Percentiles rank a stretch among this genome's conserved stretches.
Evolutionary conservation across 345 rosid species (phyloP).

Genomic region (Hirschfeldia incana): DNA sequence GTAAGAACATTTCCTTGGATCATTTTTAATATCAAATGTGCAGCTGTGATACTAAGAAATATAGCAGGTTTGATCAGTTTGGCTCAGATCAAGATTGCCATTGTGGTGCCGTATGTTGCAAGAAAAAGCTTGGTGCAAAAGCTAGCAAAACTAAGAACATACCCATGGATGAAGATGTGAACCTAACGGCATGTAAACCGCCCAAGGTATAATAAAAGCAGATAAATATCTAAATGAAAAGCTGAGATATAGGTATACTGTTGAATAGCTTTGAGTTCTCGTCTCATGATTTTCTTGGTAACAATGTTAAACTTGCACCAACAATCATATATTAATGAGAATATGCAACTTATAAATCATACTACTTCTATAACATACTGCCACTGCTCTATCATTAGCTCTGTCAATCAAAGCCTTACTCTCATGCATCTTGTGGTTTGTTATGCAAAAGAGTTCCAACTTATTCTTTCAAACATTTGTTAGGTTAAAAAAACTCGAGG

Average conservation of each 20-base stretch:
- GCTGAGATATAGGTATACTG: neutral
- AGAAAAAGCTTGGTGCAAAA: constrained; percentile 80
- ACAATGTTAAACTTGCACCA: neutral
- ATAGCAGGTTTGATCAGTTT: constrained; percentile 94
- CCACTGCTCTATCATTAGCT: no score
- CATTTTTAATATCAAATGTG: neutral
- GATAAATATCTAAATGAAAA: neutral
- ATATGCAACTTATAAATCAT: neutral
- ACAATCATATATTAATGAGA: neutral
- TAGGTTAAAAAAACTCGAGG: neutral
- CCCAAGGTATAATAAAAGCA: neutral
- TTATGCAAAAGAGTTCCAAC: neutral
- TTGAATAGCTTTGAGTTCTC: neutral
- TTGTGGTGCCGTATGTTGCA: constrained; percentile 77
- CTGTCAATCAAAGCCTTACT: neutral
- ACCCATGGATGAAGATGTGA: constrained; percentile 19
- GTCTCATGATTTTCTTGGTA: neutral
- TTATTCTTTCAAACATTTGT: neutral
- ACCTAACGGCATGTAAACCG: neutral
- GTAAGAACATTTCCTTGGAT: constrained; percentile 51
- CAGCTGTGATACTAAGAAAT: constrained; percentile 46
- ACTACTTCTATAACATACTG: neutral
- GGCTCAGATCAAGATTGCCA: constrained; percentile 97
- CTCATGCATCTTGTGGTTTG: neutral
- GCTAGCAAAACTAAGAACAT: constrained; percentile 60